phyloP scores from a whole-genome alignment of 306 rosid genomes.

The Rosa rugosa region DNA sequence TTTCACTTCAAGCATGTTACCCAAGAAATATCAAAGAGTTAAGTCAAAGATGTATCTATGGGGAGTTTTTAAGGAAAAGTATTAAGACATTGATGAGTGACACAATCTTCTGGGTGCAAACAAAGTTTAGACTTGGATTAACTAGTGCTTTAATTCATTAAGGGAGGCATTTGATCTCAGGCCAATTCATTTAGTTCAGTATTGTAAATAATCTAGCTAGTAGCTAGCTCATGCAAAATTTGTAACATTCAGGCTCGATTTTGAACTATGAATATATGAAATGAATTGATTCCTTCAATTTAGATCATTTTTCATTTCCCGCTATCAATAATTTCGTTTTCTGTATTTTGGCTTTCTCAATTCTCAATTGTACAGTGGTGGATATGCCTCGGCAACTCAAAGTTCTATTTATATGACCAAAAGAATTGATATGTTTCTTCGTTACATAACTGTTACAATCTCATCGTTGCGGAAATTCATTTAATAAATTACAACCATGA shows the following conservation, averaged over 20 bases:
- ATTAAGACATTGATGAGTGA: not conserved
- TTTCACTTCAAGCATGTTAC: not conserved
- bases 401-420: not conserved
- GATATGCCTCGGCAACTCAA: not conserved
- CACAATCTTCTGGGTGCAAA: not conserved
- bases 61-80: not conserved
- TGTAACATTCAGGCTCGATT: not conserved
- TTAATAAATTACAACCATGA: not conserved
- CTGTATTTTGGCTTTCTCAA: not conserved
- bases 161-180: not conserved
- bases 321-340: not conserved
- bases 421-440: not conserved
- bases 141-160: too few species aligned
- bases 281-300: not conserved
- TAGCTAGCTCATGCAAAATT: not conserved
- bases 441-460: too few species aligned
- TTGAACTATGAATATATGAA: not conserved
- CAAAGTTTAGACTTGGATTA: too few species aligned
- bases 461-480: not conserved
- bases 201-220: not conserved
- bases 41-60: not conserved
- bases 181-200: not conserved
- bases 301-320: not conserved
- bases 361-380: not conserved
- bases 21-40: not conserved